Percentiles rank a stretch among this genome's conserved stretches.
phyloP scores from a whole-genome alignment of 2,329 filamentous ascomycete genomes.

The Aurifilum marmelostoma region DNA sequence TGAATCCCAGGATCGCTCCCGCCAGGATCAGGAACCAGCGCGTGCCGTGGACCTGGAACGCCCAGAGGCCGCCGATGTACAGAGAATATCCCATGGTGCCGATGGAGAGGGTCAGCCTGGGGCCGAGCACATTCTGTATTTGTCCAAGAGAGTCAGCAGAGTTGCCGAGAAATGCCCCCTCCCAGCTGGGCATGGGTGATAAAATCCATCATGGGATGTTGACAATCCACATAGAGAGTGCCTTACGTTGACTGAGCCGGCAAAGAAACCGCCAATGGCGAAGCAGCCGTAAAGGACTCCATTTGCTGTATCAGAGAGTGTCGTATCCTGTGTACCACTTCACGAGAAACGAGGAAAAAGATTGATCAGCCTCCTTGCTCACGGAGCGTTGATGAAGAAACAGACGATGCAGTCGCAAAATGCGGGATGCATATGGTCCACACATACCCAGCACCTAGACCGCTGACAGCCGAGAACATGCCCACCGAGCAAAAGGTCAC shows the following conservation, averaged over 20 bases:
- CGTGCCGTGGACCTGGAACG: slow-evolving; percentile 30
- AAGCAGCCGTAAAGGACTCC: slow-evolving; percentile 34
- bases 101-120: slow-evolving; percentile 30
- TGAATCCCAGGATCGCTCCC: slow-evolving; percentile 30
- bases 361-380: not conserved
- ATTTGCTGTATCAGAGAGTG: slow-evolving; percentile 31
- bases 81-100: slow-evolving; percentile 31
- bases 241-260: slow-evolving; percentile 31
- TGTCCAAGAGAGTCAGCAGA: not conserved
- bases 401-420: not conserved
- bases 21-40: slow-evolving; percentile 32
- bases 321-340: slow-evolving; percentile 29
- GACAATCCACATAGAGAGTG: not conserved
- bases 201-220: too few relatives aligned
- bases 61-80: slow-evolving; percentile 31
- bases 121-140: slow-evolving; percentile 32
- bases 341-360: too few relatives aligned
- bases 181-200: too few relatives aligned
- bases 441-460: slow-evolving; percentile 29
- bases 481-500: slow-evolving; percentile 34
- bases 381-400: too few relatives aligned
- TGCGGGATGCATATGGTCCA: not conserved
- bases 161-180: not conserved
- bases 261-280: slow-evolving; percentile 27
- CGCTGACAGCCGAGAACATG: slow-evolving; percentile 32